Percentiles rank a stretch among this genome's conserved stretches.
phyloP scores from a whole-genome alignment of 2,329 filamentous ascomycete genomes.

The Stemphylium vesicarium region DNA sequence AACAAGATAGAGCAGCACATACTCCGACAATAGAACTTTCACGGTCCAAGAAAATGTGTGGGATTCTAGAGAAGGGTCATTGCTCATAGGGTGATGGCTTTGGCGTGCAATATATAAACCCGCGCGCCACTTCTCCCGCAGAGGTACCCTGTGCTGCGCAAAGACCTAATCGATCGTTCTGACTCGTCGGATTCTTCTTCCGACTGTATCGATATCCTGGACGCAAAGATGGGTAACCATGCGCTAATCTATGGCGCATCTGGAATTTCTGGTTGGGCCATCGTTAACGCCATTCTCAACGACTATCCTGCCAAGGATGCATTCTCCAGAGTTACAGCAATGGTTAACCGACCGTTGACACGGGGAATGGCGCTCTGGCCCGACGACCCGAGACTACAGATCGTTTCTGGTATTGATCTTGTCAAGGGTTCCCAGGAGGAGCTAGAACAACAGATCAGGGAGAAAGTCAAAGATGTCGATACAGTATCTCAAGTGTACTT shows the following conservation, averaged over 20 bases:
- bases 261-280: constrained; percentile 59
- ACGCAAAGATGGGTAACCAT: constrained; percentile 33
- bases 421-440: constrained; percentile 45
- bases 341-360: constrained; percentile 55
- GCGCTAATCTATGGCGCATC: constrained; percentile 53
- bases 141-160: neutral
- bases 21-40: constrained; percentile 4
- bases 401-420: constrained; percentile 51
- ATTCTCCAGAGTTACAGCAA: constrained; percentile 55
- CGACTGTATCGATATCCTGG: neutral
- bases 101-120: neutral
- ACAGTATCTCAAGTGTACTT: constrained; percentile 52
- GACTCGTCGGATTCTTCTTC: neutral
- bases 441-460: constrained; percentile 42
- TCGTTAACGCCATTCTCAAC: constrained; percentile 56
- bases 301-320: constrained; percentile 54
- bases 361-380: constrained; percentile 48
- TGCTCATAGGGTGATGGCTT: neutral
- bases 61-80: neutral
- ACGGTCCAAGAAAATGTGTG: neutral
- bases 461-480: constrained; percentile 44
- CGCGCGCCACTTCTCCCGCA: neutral
- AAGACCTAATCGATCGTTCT: neutral
- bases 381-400: constrained; percentile 41
- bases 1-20: neutral